Conservation (phyloP, 1,284 basidiomycete species). For the Sporisorium scitamineum region DNA sequence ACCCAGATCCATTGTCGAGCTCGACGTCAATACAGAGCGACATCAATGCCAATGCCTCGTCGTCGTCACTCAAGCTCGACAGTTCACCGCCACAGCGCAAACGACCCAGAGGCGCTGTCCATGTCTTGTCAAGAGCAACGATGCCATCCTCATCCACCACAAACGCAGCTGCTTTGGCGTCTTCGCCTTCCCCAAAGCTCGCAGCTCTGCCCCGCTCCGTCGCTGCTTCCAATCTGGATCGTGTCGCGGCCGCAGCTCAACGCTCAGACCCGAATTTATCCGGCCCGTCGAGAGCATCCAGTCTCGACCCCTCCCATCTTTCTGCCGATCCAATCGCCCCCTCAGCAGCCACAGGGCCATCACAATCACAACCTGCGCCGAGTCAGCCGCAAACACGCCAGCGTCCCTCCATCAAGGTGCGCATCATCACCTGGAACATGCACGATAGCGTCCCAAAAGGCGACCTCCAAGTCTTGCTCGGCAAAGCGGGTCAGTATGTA, state of each 20-base stretch:
- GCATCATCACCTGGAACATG: constrained; percentile 73
- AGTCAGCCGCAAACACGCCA: constrained; percentile 21
- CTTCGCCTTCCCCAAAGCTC: constrained; percentile 22
- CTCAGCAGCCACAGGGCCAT: background rate
- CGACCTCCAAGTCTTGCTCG: constrained; percentile 80
- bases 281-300: constrained; percentile 35
- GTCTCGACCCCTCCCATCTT: constrained; percentile 32
- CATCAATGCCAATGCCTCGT: constrained; percentile 5
- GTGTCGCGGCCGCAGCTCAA: background rate
- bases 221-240: constrained; percentile 25
- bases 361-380: background rate
- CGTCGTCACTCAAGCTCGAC: constrained; percentile 3
- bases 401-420: constrained; percentile 70
- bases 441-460: constrained; percentile 75
- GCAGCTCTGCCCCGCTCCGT: constrained; percentile 26
- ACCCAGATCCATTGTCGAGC: constrained; percentile 18
- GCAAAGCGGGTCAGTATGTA: constrained; percentile 75
- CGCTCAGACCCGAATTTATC: constrained; percentile 13
- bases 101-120: constrained; percentile 26
- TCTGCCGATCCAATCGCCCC: background rate
- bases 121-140: constrained; percentile 12
- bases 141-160: background rate
- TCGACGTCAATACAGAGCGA: constrained; percentile 27
- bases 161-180: background rate
- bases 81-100: constrained; percentile 4